phyloP scores from a whole-genome alignment of 495 filamentous ascomycete species.

The Penicillium fimorum region DNA sequence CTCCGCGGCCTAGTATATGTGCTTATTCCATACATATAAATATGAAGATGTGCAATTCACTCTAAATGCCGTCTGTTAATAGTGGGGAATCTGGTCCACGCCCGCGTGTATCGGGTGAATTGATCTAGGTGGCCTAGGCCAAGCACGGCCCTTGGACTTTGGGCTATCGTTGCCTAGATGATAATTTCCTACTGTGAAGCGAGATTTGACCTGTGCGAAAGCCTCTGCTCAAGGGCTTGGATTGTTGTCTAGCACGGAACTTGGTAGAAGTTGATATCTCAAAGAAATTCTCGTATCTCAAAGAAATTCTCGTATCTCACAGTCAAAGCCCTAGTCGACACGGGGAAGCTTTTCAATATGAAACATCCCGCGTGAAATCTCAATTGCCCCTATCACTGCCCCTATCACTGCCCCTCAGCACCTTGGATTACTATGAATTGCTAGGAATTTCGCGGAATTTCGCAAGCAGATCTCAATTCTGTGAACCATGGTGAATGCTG shows the following conservation, averaged over 20 bases:
- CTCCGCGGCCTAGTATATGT: not conserved
- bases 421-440: not conserved
- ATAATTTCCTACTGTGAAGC: not conserved
- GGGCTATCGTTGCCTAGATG: not conserved
- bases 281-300: not conserved
- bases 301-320: not conserved
- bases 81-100: not conserved
- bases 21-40: not conserved
- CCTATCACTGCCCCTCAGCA: not conserved
- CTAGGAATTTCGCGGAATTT: not conserved
- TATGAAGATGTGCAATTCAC: not conserved
- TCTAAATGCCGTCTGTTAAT: not conserved
- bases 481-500: not conserved
- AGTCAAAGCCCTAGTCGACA: not conserved
- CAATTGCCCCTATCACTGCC: not conserved
- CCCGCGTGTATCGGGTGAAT: not conserved
- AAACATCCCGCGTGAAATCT: conserved; percentile 7
- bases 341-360: conserved; percentile 18
- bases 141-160: not conserved
- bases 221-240: not conserved
- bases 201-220: not conserved
- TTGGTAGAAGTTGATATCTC: not conserved
- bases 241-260: not conserved
- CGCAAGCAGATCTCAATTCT: not conserved
- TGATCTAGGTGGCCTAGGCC: not conserved